A percentile compares a stretch with the other conserved stretches of the same genome.
phyloP scores from a whole-genome alignment of 2,329 filamentous ascomycete species.

The Sporothrix dimorphospora region DNA sequence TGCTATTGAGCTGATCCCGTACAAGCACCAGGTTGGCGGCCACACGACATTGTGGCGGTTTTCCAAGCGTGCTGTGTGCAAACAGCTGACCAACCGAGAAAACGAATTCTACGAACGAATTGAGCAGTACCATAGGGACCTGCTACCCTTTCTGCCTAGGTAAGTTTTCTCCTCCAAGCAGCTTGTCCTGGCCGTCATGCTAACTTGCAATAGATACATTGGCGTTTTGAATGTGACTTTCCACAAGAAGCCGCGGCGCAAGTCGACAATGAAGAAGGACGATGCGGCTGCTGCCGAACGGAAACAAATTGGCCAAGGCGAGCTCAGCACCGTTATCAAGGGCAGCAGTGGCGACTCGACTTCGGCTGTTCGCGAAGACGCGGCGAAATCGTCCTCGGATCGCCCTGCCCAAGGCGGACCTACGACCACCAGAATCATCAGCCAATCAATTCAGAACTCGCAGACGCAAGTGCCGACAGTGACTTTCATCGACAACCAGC shows the following conservation, averaged over 20 bases:
- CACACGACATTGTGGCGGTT: slow-evolving; percentile 97
- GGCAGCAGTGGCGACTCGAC: slow-evolving; percentile 24
- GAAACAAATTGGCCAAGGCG: slow-evolving; percentile 42
- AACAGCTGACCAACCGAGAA: slow-evolving; percentile 95
- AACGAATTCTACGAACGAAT: slow-evolving; percentile 99
- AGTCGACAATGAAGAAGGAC: slow-evolving; percentile 57
- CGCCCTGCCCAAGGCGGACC: slow-evolving; percentile 36
- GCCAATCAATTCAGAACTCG: slow-evolving; percentile 73
- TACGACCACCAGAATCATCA: slow-evolving; percentile 52
- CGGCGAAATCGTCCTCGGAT: slow-evolving; percentile 18
- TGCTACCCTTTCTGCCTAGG: slow-evolving; percentile 90
- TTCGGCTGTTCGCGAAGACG: not conserved
- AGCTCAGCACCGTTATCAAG: slow-evolving; percentile 34
- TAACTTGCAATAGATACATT: slow-evolving; percentile 70
- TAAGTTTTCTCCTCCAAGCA: slow-evolving; percentile 41
- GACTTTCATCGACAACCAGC: slow-evolving; percentile 89
- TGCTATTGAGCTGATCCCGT: slow-evolving; percentile 94
- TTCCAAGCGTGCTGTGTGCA: slow-evolving; percentile 92
- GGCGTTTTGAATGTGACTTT: slow-evolving; percentile 96
- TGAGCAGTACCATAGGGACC: slow-evolving; percentile 84
- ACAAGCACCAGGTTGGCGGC: slow-evolving; percentile 95
- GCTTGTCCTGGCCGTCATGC: not conserved
- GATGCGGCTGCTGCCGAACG: slow-evolving; percentile 45
- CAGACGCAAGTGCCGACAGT: slow-evolving; percentile 79
- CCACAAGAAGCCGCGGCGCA: slow-evolving; percentile 75